Evolutionary conservation across 176 grass and related monocot genomes (phyloP).

Genomic region (Eragrostis nindensis): DNA sequence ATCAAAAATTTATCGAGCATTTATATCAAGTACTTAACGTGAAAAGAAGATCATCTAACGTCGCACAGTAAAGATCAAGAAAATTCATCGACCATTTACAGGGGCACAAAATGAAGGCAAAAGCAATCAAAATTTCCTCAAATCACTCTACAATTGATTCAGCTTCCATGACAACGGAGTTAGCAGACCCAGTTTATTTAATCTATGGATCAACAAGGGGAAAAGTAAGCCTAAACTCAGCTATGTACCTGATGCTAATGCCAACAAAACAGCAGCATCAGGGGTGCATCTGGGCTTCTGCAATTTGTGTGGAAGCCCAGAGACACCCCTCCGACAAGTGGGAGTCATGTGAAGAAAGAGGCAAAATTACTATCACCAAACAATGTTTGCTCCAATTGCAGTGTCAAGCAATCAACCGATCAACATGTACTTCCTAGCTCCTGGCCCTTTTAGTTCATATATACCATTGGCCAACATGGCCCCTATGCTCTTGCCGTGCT

Average conservation of each 20-base stretch:
- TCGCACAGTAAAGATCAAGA: not conserved
- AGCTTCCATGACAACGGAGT: conserved; percentile 41
- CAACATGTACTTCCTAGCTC: conserved; percentile 30
- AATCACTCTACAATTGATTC: conserved; percentile 53
- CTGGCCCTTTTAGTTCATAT: conserved; percentile 33
- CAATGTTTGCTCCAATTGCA: conserved; percentile 51
- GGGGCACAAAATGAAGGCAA: not conserved
- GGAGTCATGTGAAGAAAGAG: conserved; percentile 51
- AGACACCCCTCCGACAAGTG: conserved; percentile 63
- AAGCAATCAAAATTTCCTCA: conserved; percentile 31
- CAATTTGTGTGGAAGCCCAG: conserved; percentile 90
- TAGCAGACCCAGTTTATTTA: conserved; percentile 52
- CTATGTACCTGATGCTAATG: conserved; percentile 67
- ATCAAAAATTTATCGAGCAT: no score
- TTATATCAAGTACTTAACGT: no score
- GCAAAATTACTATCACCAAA: conserved; percentile 51
- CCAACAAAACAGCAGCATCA: conserved; percentile 59
- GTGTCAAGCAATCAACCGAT: conserved; percentile 42
- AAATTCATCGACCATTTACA: not conserved
- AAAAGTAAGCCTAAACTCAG: conserved; percentile 54
- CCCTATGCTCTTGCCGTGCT: conserved; percentile 1
- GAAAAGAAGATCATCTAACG: not conserved
- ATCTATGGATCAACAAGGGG: conserved; percentile 41
- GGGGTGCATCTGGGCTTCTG: conserved; percentile 73
- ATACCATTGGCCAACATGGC: conserved; percentile 30